Evolutionary conservation across 768 basidiomycete species (phyloP).

Genomic region (Chalciporus piperatus): DNA sequence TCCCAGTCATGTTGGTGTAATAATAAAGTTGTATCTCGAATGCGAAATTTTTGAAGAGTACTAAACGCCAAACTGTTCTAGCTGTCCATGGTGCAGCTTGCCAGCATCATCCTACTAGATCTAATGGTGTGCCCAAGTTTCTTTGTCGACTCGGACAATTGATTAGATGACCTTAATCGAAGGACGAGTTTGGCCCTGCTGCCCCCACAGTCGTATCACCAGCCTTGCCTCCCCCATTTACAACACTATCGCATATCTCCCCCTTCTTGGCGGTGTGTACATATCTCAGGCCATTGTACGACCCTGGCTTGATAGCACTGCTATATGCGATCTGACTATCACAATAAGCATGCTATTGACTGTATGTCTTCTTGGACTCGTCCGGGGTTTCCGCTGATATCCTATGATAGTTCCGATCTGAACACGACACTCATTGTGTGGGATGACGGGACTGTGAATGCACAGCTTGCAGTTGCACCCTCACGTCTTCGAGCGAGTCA

Average conservation of each 20-base stretch:
- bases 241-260: background rate
- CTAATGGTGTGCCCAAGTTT: background rate
- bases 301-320: slow-evolving; percentile 19
- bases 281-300: no score
- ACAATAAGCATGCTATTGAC: slow-evolving; percentile 16
- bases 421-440: no score
- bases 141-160: no score
- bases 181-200: no score
- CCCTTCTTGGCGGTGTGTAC: slow-evolving; percentile 9
- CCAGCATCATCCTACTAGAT: slow-evolving; percentile 11
- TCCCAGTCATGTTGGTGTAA: slow-evolving; percentile 20
- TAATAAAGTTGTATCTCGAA: background rate
- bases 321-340: slow-evolving; percentile 17
- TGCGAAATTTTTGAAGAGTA: background rate
- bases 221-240: no score
- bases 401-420: slow-evolving; percentile 8
- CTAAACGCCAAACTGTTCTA: background rate
- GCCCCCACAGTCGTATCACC: no score
- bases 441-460: no score
- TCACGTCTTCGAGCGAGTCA: no score
- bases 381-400: background rate
- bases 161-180: no score
- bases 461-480: no score
- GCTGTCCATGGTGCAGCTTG: slow-evolving; percentile 23
- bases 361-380: slow-evolving; percentile 1